phyloP scores from a whole-genome alignment of 805 yeast genomes.

The Candida sanyiensis region DNA sequence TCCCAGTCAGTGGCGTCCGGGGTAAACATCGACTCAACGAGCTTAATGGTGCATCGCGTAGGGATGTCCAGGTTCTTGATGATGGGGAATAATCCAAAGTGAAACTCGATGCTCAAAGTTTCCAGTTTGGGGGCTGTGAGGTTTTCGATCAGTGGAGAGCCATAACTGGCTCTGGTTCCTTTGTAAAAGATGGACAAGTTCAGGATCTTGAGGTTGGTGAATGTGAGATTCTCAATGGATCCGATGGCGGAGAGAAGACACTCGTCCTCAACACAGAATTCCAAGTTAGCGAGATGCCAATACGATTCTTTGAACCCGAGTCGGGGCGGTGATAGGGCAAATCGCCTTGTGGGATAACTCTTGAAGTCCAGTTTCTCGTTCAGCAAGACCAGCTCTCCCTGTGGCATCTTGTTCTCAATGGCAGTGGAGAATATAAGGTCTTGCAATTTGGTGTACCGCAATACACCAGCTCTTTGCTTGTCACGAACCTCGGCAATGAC shows the following conservation, averaged over 20 bases:
- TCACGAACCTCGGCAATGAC: background rate
- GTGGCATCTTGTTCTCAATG: background rate
- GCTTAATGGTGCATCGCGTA: background rate
- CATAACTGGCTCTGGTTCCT: background rate
- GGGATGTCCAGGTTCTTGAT: background rate
- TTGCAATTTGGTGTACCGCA: background rate
- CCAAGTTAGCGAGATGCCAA: background rate
- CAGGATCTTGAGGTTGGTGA: background rate
- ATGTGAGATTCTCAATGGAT: background rate
- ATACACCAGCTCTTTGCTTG: background rate
- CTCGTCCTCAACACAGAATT: background rate
- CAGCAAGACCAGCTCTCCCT: background rate
- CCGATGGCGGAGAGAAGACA: background rate
- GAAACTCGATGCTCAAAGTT: background rate
- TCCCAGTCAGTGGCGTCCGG: background rate
- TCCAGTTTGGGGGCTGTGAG: constrained; percentile 1
- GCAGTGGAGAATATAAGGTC: background rate
- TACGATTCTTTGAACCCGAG: background rate
- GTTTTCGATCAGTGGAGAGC: background rate
- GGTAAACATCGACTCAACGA: background rate
- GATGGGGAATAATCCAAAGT: background rate
- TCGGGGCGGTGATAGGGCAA: background rate
- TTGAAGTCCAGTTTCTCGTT: constrained; percentile 1
- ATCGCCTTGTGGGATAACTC: background rate
- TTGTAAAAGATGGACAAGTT: background rate